Percentiles rank a stretch among this genome's conserved stretches.
Evolutionary conservation across 352 stramenopile species (phyloP).

Genomic region (Phytopythium ostracodes): DNA sequence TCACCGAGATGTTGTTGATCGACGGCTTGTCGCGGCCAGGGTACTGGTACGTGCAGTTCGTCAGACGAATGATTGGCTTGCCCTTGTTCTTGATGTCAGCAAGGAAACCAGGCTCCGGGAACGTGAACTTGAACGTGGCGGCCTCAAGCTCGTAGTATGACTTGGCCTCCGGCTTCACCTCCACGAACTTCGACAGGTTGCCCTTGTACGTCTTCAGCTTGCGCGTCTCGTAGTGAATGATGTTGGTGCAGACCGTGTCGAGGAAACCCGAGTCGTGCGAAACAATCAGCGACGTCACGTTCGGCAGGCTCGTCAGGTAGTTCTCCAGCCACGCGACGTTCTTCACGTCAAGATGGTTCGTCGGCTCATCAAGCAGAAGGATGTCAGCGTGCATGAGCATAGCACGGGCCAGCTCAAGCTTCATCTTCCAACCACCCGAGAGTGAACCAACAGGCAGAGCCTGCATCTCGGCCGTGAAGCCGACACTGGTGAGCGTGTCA

Average conservation of each 20-base stretch:
- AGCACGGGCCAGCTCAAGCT: conserved; percentile 91
- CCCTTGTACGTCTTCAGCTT: conserved; percentile 90
- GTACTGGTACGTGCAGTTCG: conserved; percentile 84
- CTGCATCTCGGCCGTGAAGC: conserved; percentile 95
- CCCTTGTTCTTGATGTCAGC: conserved; percentile 90
- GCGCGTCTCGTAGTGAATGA: conserved; percentile 96
- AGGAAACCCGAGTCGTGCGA: conserved; percentile 97
- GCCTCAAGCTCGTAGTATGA: conserved; percentile 87
- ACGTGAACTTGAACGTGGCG: conserved; percentile 83
- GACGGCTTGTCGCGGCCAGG: conserved; percentile 71
- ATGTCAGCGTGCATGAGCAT: conserved; percentile 96
- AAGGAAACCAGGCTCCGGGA: conserved; percentile 86
- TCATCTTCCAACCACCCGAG: conserved; percentile 96
- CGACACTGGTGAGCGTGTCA: conserved; percentile 90
- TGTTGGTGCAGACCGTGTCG: conserved; percentile 97
- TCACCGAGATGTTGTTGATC: conserved; percentile 82
- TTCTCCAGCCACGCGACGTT: conserved; percentile 92
- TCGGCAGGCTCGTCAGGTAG: conserved; percentile 84
- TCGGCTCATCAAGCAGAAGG: conserved; percentile 95
- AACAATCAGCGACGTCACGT: conserved; percentile 93
- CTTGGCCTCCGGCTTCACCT: conserved; percentile 86
- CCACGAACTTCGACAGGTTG: conserved; percentile 82
- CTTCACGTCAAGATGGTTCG: conserved; percentile 93
- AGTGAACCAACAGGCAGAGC: conserved; percentile 88
- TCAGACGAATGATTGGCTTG: conserved; percentile 88